Percentiles rank a stretch among this genome's conserved stretches.
These are phyloP conservation scores for Ophiostoma novo-ulmi DNA, from an alignment of 2,329 filamentous ascomycete species.

Conservation along the genomic window DNA sequence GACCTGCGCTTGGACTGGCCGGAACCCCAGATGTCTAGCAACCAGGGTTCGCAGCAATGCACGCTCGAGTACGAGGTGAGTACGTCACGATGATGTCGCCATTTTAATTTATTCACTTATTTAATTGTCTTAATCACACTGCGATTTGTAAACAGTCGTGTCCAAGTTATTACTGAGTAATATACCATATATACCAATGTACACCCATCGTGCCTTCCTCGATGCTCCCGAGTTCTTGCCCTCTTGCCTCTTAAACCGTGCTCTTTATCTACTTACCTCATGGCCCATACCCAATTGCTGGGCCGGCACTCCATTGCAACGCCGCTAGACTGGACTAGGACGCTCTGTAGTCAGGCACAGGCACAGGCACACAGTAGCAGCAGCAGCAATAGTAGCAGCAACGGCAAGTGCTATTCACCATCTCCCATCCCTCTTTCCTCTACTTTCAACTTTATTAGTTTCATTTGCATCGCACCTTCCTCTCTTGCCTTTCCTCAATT, in stretches of 20 bases:
- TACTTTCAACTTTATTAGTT: neutral
- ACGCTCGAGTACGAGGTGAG: neutral
- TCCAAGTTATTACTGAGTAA: neutral
- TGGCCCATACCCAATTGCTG: slow-evolving; percentile 24
- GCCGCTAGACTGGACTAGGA: slow-evolving; percentile 27
- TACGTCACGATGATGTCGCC: neutral
- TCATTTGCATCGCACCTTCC: neutral
- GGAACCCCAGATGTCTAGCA: slow-evolving; percentile 7
- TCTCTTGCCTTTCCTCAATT: neutral
- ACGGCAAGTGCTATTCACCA: neutral
- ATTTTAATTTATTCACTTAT: neutral
- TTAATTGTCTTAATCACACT: neutral
- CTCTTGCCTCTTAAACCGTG: neutral
- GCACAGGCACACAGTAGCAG: neutral
- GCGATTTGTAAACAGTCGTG: neutral
- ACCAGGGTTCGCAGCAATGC: neutral
- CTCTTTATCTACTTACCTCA: neutral
- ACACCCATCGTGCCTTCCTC: neutral
- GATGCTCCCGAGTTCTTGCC: neutral
- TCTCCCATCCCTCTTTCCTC: slow-evolving; percentile 2
- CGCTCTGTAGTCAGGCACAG: neutral
- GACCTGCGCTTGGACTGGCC: neutral
- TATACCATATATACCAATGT: neutral
- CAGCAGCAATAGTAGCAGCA: neutral
- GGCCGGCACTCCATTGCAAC: slow-evolving; percentile 21